Conservation (phyloP, 768 basidiomycete species). For the Rhodotorula taiwanensis region DNA sequence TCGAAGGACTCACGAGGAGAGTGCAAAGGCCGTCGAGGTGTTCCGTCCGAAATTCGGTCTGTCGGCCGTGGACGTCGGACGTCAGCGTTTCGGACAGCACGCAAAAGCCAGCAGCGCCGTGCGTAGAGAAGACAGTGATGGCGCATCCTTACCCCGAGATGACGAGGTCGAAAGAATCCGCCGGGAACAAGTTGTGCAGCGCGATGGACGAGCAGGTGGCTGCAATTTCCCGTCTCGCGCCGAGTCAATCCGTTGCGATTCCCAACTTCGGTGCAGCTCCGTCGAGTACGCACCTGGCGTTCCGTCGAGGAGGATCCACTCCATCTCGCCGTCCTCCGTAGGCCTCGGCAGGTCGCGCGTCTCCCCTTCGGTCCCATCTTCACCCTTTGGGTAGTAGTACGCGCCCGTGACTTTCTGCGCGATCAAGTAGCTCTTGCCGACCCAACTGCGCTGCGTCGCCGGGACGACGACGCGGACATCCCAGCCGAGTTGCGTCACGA, state of each 20-base stretch:
- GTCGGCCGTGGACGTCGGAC: not conserved
- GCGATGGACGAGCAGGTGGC: slow-evolving; percentile 47
- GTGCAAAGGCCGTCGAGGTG: slow-evolving; percentile 46
- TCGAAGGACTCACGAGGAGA: slow-evolving; percentile 42
- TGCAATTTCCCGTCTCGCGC: no score
- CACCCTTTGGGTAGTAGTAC: slow-evolving; percentile 43
- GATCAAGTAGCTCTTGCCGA: slow-evolving; percentile 45
- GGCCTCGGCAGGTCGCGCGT: slow-evolving; percentile 35
- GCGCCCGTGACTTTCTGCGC: slow-evolving; percentile 7
- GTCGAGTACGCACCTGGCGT: slow-evolving; percentile 22
- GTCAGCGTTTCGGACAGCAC: not conserved
- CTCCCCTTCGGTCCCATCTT: slow-evolving; percentile 44
- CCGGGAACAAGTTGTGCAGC: slow-evolving; percentile 45
- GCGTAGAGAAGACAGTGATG: no score
- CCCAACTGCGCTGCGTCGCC: slow-evolving; percentile 46
- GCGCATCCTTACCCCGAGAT: slow-evolving; percentile 41
- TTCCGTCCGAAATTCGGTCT: slow-evolving; percentile 43
- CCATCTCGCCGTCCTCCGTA: slow-evolving; percentile 44
- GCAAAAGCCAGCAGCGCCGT: not conserved
- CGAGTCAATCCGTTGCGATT: no score
- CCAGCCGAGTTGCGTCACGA: slow-evolving; percentile 42
- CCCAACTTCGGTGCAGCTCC: no score
- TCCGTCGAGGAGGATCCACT: slow-evolving; percentile 47
- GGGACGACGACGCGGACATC: slow-evolving; percentile 48
- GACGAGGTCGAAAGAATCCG: slow-evolving; percentile 44